Percentiles rank a stretch among this genome's conserved stretches.
These are phyloP conservation scores for Zoysia japonica DNA, from an alignment of 176 grass and related monocot genomes.

Conservation along the genomic window DNA sequence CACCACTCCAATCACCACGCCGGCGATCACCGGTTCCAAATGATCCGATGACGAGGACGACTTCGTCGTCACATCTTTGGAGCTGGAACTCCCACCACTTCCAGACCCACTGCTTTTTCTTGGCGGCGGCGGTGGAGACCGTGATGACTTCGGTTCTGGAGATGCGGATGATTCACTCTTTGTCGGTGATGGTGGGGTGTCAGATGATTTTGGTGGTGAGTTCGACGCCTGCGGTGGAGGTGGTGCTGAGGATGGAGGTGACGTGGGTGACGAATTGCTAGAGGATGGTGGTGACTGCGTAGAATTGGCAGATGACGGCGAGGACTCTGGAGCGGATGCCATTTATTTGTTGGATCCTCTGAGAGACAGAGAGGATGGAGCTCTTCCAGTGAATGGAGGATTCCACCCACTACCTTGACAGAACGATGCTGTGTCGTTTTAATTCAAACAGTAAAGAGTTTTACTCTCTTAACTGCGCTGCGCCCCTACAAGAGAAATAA, in stretches of 20 bases:
- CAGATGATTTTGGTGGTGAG: not conserved
- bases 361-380: not conserved
- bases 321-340: conserved; percentile 14
- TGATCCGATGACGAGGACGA: not conserved
- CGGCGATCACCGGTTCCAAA: not conserved
- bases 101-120: not conserved
- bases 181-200: not conserved
- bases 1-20: conserved; percentile 38
- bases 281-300: not conserved
- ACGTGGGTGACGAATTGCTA: not conserved
- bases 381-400: conserved; percentile 33
- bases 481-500: conserved; percentile 17
- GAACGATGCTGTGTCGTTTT: not conserved
- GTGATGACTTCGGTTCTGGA: not conserved
- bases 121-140: not conserved
- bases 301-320: not conserved
- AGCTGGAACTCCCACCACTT: not conserved
- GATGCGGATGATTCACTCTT: not conserved
- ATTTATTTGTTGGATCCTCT: conserved; percentile 5
- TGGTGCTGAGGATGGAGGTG: not conserved
- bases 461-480: not conserved
- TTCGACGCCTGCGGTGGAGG: not conserved
- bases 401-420: conserved; percentile 22
- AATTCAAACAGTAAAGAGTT: not conserved
- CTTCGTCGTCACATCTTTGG: conserved; percentile 19